Base-by-base conservation (phyloP, 129 eudicot genomes). In the Arctium minus region DNA sequence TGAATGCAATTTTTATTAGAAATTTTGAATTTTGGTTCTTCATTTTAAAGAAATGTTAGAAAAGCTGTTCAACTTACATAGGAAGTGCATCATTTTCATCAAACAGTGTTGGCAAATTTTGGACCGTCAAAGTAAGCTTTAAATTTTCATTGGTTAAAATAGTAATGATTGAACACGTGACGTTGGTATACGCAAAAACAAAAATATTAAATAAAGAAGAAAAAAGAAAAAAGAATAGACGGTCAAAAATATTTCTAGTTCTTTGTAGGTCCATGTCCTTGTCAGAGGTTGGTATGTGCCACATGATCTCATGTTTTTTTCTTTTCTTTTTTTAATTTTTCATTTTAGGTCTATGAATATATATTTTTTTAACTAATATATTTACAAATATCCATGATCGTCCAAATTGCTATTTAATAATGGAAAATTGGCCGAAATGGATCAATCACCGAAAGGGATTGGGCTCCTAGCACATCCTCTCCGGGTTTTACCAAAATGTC, bases 91-190 rank as follows among this genome's bases (percentile, higher is more conserved):
- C 29, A 17, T 56, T 56, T 56, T 56, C 67, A 56, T 56, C 6
- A 60, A 0, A 46, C 27, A 67, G 13, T 27, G 71, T 27, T 18
- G 71, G 4, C 15, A 22, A 39, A 73, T 0, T 73, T 18, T 73
- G 77, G 77, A 73, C 60, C 77, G 77, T 73, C 56, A 40, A 73
- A 39, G 17, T n/a, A 9, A 17, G 77, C 60, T 3, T 73, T 73
- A 39, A 73, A 8, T 73, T 29, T 33, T 40, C 36, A 22, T 39
- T 73, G 60, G 77, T 73, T 73, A 9, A 73, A 39, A 60, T n/a
- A 39, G 18, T 40, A 73, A 73, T 73, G 36, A 73, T 73, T 73
- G 77, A 40, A 22, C 44, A 73, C 9, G 35, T 39, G 77, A 73
- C 7, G 77, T 73, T 0, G 77, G 62, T 36, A 40, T 73, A 1